Evolutionary conservation across 2,329 filamentous ascomycete species (phyloP), one percentile per base, ranked within the genome.

Genomic region (Alternaria sp.): DNA sequence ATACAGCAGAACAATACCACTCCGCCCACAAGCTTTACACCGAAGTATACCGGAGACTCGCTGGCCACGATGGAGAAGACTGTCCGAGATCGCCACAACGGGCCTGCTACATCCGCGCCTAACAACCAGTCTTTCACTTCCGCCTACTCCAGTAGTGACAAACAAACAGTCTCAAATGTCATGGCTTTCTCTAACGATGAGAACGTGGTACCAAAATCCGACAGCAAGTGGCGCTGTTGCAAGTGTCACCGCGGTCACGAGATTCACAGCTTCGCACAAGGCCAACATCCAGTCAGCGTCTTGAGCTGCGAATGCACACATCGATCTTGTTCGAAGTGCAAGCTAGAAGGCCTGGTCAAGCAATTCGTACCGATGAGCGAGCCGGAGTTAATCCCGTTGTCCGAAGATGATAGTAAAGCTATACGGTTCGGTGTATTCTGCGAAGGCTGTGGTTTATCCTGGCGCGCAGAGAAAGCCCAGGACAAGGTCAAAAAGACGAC

Each of bases 401-500:
- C 62, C 18, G 64, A 64, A 16, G 53, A 62, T 27, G 45, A 16
- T 4, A 40, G 22, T 44, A 59, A 62, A n/a, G 36, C 52, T 4
- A 38, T 74, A 16, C 61, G 54, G 2, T 75, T 72, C 54, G 73
- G 74, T 20, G 66, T 72, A 40, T 52, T 74, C 8, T 76, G 74
- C 48, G 52, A 59, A 18, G 56, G 40, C 5, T 75, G 72, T 41
- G 74, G 74, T 10, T 36, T 70, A 2, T 68, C 66, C 28, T 73
- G 69, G 70, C 62, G 66, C 8, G 73, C 68, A 8, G 34, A 59
- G 34, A 41, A 46, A 27, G 52, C 62, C 25, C 51, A 62, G 27
- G 28, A 54, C 14, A 54, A 56, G 3, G 25, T 54, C 8, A 55
- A 45, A 16, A 66, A 55, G 30, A 68, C 57, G 7, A 32, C 57